These are phyloP conservation scores for Fusarium sp. DNA, from an alignment of 2,329 filamentous ascomycete genomes.

Conservation along the genomic window DNA sequence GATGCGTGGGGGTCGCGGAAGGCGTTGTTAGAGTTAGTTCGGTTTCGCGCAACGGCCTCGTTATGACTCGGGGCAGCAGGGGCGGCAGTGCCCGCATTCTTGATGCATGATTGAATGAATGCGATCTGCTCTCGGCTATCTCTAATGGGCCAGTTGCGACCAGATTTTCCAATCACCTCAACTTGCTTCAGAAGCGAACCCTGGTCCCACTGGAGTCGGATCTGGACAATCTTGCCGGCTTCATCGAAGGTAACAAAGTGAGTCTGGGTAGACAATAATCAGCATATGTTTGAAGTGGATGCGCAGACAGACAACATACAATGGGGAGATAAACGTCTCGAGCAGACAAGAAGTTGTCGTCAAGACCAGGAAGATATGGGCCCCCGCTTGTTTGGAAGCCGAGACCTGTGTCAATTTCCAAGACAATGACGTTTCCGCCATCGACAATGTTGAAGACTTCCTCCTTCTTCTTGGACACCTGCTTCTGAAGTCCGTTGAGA, in stretches of 20 bases:
- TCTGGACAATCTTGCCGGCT: conserved; percentile 82
- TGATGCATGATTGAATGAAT: conserved; percentile 74
- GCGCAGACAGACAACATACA: conserved; percentile 65
- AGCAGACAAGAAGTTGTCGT: conserved; percentile 94
- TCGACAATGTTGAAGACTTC: conserved; percentile 81
- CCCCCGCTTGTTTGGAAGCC: conserved; percentile 87
- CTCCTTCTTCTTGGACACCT: conserved; percentile 86
- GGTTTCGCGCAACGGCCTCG: conserved; percentile 58
- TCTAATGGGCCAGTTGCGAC: conserved; percentile 94
- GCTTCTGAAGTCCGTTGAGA: conserved; percentile 74
- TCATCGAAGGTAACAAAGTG: conserved; percentile 89
- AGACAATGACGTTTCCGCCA: conserved; percentile 75
- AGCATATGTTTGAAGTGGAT: conserved; percentile 8
- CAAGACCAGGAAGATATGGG: conserved; percentile 86
- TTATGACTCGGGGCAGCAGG: conserved; percentile 50
- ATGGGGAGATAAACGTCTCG: conserved; percentile 82
- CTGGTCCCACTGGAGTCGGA: conserved; percentile 96
- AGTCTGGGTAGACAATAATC: conserved; percentile 62
- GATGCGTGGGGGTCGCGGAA: conserved; percentile 75
- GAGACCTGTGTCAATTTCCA: conserved; percentile 85
- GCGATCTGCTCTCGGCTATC: conserved; percentile 86
- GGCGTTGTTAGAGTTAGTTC: conserved; percentile 65
- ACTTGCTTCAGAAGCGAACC: conserved; percentile 91
- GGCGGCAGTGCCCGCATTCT: conserved; percentile 57
- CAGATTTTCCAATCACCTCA: conserved; percentile 90